Conservation (phyloP, 371 early-diverging fungal genomes). For the Actinomucor elegans region DNA sequence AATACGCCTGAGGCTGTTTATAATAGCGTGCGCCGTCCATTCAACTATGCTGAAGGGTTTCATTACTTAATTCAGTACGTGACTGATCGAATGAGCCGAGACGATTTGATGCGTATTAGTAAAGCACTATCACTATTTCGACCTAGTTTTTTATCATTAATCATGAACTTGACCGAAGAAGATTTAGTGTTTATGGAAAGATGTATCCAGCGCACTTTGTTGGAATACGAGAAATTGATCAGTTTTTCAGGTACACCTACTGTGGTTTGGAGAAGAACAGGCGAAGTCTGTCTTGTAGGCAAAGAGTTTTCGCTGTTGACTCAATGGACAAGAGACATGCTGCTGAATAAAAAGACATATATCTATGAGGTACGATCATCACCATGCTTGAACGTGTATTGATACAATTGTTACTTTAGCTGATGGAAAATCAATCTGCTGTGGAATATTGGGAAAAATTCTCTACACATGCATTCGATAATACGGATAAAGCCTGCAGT, state of each 20-base stretch:
- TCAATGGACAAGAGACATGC: slow-evolving; percentile 80
- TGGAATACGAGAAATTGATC: slow-evolving; percentile 62
- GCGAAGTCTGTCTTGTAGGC: slow-evolving; percentile 89
- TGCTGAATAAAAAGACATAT: slow-evolving; percentile 75
- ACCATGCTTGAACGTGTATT: not conserved
- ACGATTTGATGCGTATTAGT: slow-evolving; percentile 86
- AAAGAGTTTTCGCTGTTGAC: slow-evolving; percentile 91
- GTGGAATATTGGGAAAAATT: slow-evolving; percentile 95
- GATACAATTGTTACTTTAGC: slow-evolving; percentile 55
- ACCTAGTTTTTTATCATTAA: slow-evolving; percentile 88
- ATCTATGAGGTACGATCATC: slow-evolving; percentile 57
- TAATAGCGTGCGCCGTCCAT: slow-evolving; percentile 69
- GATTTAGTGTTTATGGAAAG: slow-evolving; percentile 93
- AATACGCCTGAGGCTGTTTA: slow-evolving; percentile 63
- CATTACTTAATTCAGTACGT: slow-evolving; percentile 81
- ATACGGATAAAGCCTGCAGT: slow-evolving; percentile 75
- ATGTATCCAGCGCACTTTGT: slow-evolving; percentile 86
- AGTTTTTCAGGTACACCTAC: slow-evolving; percentile 92
- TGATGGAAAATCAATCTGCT: slow-evolving; percentile 89
- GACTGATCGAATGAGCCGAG: slow-evolving; percentile 82
- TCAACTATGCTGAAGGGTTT: slow-evolving; percentile 88
- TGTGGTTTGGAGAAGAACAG: slow-evolving; percentile 92
- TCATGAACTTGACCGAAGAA: slow-evolving; percentile 89
- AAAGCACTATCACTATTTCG: slow-evolving; percentile 84
- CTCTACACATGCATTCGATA: slow-evolving; percentile 86